phyloP scores from a whole-genome alignment of 371 early-diverging fungal species.

The Dinochytrium kinnereticum region DNA sequence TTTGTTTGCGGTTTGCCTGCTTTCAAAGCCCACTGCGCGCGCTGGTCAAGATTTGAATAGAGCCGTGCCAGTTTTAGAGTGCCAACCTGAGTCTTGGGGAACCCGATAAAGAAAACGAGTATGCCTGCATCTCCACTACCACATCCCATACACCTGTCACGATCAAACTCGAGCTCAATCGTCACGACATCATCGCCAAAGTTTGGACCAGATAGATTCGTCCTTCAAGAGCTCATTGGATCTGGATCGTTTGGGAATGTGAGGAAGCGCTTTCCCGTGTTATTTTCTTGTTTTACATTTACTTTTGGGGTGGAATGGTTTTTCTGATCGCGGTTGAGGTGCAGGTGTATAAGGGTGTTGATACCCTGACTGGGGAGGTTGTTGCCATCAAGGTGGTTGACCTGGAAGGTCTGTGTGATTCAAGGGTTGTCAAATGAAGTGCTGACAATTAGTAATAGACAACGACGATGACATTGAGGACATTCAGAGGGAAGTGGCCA shows the following conservation, averaged over 20 bases:
- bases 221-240: conserved; percentile 39
- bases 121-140: no score
- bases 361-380: conserved; percentile 27
- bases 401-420: conserved; percentile 45
- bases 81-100: no score
- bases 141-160: no score
- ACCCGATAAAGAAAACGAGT: no score
- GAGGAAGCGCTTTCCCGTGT: no score
- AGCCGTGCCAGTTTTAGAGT: no score
- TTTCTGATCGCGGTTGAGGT: neutral
- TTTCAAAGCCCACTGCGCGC: no score
- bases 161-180: neutral
- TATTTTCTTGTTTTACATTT: no score
- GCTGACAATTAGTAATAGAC: conserved; percentile 35
- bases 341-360: conserved; percentile 45
- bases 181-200: conserved; percentile 4
- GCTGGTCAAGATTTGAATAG: no score
- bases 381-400: conserved; percentile 62
- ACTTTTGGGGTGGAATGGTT: no score
- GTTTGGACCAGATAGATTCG: conserved; percentile 22
- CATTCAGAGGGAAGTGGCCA: conserved; percentile 94
- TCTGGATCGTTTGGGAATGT: conserved; percentile 51
- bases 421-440: neutral
- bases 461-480: conserved; percentile 98
- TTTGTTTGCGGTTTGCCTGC: no score